phyloP scores from a whole-genome alignment of 2,329 filamentous ascomycete species.

The Lomentospora prolificans region DNA sequence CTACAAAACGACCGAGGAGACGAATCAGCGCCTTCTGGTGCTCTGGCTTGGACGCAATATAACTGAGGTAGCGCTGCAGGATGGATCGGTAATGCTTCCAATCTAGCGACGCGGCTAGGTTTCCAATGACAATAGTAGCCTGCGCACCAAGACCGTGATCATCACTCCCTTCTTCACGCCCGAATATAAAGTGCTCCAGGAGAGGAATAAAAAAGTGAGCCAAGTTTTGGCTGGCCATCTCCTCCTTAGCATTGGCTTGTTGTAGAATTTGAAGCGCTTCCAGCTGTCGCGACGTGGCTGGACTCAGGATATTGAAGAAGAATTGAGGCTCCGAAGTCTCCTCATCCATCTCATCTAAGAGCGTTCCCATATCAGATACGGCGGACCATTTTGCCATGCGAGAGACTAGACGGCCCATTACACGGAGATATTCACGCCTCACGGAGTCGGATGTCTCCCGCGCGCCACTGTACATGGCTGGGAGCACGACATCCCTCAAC shows the following conservation, averaged over 20 bases:
- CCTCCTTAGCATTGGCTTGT: constrained; percentile 51
- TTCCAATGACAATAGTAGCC: constrained; percentile 69
- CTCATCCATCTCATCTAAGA: constrained; percentile 55
- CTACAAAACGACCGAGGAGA: constrained; percentile 70
- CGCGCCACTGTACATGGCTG: constrained; percentile 66
- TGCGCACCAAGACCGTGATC: constrained; percentile 82
- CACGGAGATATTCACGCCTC: constrained; percentile 67
- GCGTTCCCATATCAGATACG: constrained; percentile 61
- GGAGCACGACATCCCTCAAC: constrained; percentile 57
- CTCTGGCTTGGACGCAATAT: constrained; percentile 70
- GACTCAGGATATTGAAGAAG: constrained; percentile 86
- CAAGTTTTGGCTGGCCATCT: constrained; percentile 67
- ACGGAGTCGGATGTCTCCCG: constrained; percentile 75
- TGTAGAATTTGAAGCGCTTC: constrained; percentile 73
- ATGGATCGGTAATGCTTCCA: constrained; percentile 87
- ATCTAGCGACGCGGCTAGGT: constrained; percentile 65
- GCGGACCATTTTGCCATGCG: constrained; percentile 59
- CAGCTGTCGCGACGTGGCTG: constrained; percentile 76
- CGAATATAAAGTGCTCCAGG: constrained; percentile 88
- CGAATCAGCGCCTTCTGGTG: constrained; percentile 78
- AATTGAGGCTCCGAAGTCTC: constrained; percentile 61
- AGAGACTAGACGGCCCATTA: constrained; percentile 70
- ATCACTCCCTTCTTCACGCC: constrained; percentile 61
- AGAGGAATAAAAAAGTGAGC: constrained; percentile 83
- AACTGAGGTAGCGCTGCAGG: constrained; percentile 73